These are phyloP conservation scores for Protomyces macrosporus DNA, from an alignment of 1,139 yeast species.

Conservation along the genomic window DNA sequence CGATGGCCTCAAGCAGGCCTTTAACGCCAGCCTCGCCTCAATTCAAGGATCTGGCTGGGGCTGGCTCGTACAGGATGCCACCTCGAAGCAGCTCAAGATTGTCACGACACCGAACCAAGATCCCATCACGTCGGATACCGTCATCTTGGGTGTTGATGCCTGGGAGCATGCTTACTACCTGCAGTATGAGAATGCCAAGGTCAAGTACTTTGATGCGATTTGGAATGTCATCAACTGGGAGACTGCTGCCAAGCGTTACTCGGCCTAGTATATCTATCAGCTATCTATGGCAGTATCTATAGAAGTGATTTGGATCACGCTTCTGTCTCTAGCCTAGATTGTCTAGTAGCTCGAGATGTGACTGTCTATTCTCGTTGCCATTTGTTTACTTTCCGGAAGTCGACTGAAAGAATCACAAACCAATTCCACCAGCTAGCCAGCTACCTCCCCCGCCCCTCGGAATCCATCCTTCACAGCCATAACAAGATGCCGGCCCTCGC, in stretches of 20 bases:
- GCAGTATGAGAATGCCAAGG: slow-evolving; percentile 93
- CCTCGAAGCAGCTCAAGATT: slow-evolving; percentile 74
- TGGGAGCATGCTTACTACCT: slow-evolving; percentile 99
- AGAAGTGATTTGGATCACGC: neutral
- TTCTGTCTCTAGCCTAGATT: no score
- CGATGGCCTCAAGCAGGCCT: slow-evolving; percentile 61
- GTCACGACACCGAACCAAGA: slow-evolving; percentile 85
- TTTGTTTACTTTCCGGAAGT: neutral
- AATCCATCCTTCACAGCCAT: no score
- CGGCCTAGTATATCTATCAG: slow-evolving; percentile 33
- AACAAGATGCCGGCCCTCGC: neutral
- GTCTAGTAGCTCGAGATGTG: neutral
- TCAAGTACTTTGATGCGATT: slow-evolving; percentile 88
- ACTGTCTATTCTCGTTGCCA: neutral
- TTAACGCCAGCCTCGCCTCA: slow-evolving; percentile 77
- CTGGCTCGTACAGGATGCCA: slow-evolving; percentile 81
- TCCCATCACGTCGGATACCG: slow-evolving; percentile 66
- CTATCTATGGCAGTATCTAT: neutral
- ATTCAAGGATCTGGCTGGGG: slow-evolving; percentile 99
- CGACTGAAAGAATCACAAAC: neutral
- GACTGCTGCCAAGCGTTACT: slow-evolving; percentile 73
- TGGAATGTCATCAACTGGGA: slow-evolving; percentile 98
- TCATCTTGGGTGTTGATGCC: slow-evolving; percentile 92
- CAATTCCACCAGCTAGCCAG: neutral
- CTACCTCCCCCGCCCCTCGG: neutral